These are phyloP conservation scores for Penicillium psychrosexuale DNA, from an alignment of 2,329 filamentous ascomycete species.

Conservation along the genomic window DNA sequence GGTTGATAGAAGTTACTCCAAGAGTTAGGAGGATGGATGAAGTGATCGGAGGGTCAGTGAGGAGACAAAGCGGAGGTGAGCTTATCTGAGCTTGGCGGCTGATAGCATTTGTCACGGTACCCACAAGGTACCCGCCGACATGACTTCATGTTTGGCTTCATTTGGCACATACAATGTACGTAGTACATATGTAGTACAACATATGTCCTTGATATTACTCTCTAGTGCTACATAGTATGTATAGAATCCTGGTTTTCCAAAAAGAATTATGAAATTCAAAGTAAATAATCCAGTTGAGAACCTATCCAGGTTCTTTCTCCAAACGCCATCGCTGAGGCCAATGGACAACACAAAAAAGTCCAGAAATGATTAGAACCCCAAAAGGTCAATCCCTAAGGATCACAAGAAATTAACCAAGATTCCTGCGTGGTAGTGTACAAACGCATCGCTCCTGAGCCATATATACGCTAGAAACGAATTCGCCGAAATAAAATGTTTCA, in stretches of 20 bases:
- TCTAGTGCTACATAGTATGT: neutral
- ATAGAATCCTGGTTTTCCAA: neutral
- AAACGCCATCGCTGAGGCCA: constrained; percentile 27
- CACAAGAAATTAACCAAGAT: constrained; percentile 12
- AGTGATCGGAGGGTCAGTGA: neutral
- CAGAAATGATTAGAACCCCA: constrained; percentile 2
- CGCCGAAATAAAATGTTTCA: constrained; percentile 11
- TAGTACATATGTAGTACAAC: no score
- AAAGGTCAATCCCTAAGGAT: constrained; percentile 5
- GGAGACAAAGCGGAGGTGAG: constrained; percentile 11
- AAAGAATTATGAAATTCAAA: neutral
- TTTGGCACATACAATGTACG: neutral
- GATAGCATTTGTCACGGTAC: constrained; percentile 9
- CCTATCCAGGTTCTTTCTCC: constrained; percentile 10
- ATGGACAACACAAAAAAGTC: constrained; percentile 14
- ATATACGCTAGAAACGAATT: constrained; percentile 18
- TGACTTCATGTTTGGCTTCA: neutral
- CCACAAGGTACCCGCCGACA: neutral
- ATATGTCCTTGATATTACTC: neutral
- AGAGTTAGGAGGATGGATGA: neutral
- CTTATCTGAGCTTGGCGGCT: constrained; percentile 6
- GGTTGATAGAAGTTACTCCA: neutral
- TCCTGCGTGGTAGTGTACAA: constrained; percentile 23
- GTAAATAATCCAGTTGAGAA: neutral
- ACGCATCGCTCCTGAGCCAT: constrained; percentile 16